phyloP scores from a whole-genome alignment of 257 asterid genomes.

The Solanum bulbocastanum region DNA sequence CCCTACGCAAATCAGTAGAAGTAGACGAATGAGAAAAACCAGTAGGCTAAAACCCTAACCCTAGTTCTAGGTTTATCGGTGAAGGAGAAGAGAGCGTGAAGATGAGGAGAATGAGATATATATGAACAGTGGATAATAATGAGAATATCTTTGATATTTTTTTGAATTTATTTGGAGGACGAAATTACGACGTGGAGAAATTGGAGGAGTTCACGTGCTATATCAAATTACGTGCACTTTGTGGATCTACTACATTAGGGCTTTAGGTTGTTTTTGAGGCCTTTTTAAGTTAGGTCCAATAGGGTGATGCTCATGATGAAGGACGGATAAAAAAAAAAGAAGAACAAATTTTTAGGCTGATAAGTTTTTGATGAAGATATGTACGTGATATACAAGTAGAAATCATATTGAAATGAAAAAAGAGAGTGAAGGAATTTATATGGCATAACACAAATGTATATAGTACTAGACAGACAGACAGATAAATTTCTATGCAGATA shows the following conservation, averaged over 20 bases:
- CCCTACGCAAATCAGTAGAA: background rate
- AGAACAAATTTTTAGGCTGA: too few species aligned
- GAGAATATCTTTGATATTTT: background rate
- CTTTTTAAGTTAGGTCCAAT: background rate
- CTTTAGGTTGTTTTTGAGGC: background rate
- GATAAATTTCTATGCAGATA: too few species aligned
- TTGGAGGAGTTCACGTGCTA: background rate
- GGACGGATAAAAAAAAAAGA: background rate
- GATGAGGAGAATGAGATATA: background rate
- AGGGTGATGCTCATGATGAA: background rate
- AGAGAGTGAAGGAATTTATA: background rate
- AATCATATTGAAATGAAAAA: background rate
- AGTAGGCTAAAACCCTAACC: background rate
- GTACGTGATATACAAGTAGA: background rate
- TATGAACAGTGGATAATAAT: background rate
- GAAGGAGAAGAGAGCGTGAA: background rate
- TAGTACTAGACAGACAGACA: too few species aligned
- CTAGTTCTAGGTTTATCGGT: background rate
- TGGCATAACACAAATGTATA: background rate
- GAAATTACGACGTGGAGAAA: background rate
- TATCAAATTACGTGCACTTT: background rate
- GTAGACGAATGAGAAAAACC: background rate
- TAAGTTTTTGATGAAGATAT: background rate
- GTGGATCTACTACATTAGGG: background rate
- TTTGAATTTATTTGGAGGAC: background rate